Evolutionary conservation across 179 eudicot genomes (phyloP), one percentile per base, ranked within the genome.

Genomic region (Pouteria campechiana): DNA sequence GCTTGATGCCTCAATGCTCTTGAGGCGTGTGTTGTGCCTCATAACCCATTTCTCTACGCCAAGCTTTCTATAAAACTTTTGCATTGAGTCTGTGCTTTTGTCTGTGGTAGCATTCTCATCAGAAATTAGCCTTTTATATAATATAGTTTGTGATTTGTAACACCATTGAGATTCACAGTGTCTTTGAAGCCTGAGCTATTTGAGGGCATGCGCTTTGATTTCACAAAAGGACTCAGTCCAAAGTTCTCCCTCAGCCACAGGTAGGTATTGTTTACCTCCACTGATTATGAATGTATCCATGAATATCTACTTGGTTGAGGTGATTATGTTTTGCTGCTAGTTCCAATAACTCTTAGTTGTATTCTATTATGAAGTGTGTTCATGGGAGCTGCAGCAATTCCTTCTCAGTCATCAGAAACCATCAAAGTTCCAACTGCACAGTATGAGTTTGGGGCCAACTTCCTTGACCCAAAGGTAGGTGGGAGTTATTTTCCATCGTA

Each of bases 391-490:
- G 72, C 74, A 1, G 97, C 84, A 64, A 50, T 89, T 65, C 95
- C 89, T 28, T 66, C 93, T 55, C 95, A 85, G 57, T 70, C 83
- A 31, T 15, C 88, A 3, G 89, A 89, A 46, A 68, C 86, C 32
- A 68, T 89, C 40, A 89, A 89, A 78, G 76, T 89, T 18, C 95
- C 97, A 22, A 85, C 81, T 32, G 75, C 95, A 20, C 66, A 85
- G 50, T 89, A 89, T 63, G 97, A 89, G 70, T 89, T 89, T 49
- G 97, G 97, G 32, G 97, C 95, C 10, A 89, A 89, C 64, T 81
- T 64, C 54, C 27, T 89, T 9, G 97, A 88, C 62, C 89, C 97
- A 43, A 62, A 69, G 82, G 97, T 84, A 56, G 9, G 55, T 29
- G 19, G 12, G n/a, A n/a, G n/a, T n/a, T n/a, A n/a, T n/a, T n/a